Evolutionary conservation across 2,329 filamentous ascomycete genomes (phyloP).

Genomic region (Ophiocordyceps camponoti-leonardi): DNA sequence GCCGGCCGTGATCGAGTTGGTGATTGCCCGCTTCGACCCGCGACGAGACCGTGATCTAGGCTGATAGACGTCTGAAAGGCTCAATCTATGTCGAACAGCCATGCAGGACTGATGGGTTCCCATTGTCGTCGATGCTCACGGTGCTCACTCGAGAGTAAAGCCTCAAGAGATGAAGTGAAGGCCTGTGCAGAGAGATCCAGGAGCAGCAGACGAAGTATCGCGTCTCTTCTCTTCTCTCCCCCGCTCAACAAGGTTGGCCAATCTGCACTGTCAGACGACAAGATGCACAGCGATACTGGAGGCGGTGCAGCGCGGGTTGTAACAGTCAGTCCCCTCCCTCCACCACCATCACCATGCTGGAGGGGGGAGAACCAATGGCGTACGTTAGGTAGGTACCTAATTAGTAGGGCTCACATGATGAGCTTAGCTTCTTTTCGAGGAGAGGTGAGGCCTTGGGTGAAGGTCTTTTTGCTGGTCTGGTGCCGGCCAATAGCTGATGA

Average conservation of each 20-base stretch:
- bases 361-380: background rate
- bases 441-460: too few relatives aligned
- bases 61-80: too few relatives aligned
- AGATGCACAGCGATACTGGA: too few relatives aligned
- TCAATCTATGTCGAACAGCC: too few relatives aligned
- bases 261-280: background rate
- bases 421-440: background rate
- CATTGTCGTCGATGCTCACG: too few relatives aligned
- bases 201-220: background rate
- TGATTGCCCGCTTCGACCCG: background rate
- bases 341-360: background rate
- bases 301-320: background rate
- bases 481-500: too few relatives aligned
- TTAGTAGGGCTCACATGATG: background rate
- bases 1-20: background rate
- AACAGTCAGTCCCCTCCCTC: background rate
- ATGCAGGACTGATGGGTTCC: too few relatives aligned
- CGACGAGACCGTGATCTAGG: background rate
- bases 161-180: too few relatives aligned
- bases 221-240: background rate
- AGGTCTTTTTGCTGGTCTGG: too few relatives aligned
- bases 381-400: too few relatives aligned
- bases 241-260: background rate
- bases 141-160: too few relatives aligned
- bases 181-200: too few relatives aligned